These are phyloP conservation scores for Pneumocystis canis DNA, from an alignment of 1,139 yeast species.

Conservation along the genomic window DNA sequence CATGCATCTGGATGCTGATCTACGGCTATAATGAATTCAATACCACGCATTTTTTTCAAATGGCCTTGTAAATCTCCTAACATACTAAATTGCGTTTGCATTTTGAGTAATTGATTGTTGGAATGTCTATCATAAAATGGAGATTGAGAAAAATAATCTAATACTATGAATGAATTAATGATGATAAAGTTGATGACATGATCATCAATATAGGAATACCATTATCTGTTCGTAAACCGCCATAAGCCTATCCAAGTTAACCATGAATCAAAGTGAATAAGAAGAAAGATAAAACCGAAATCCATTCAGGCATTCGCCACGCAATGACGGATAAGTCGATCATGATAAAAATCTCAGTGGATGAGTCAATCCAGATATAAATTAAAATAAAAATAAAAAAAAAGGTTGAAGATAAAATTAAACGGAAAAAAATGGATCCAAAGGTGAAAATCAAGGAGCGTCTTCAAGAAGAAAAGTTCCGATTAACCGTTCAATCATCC, in stretches of 20 bases:
- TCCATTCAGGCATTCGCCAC: slow-evolving; percentile 97
- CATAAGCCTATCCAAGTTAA: slow-evolving; percentile 45
- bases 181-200: no score
- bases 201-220: no score
- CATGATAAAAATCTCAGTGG: no score
- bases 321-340: slow-evolving; percentile 33
- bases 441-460: no score
- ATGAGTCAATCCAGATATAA: no score
- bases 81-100: slow-evolving; percentile 85
- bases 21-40: slow-evolving; percentile 61
- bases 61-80: slow-evolving; percentile 36
- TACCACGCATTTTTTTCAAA: slow-evolving; percentile 64
- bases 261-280: no score
- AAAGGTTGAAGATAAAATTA: no score
- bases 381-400: no score
- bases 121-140: slow-evolving; percentile 92
- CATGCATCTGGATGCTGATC: slow-evolving; percentile 75
- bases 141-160: slow-evolving; percentile 82
- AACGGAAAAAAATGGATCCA: no score
- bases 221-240: slow-evolving; percentile 64
- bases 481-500: background rate
- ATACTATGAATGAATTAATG: no score
- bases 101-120: slow-evolving; percentile 82
- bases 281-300: no score
- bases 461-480: background rate